Conservation (phyloP, 2,329 filamentous ascomycete genomes). For the Fusarium torulosum region DNA sequence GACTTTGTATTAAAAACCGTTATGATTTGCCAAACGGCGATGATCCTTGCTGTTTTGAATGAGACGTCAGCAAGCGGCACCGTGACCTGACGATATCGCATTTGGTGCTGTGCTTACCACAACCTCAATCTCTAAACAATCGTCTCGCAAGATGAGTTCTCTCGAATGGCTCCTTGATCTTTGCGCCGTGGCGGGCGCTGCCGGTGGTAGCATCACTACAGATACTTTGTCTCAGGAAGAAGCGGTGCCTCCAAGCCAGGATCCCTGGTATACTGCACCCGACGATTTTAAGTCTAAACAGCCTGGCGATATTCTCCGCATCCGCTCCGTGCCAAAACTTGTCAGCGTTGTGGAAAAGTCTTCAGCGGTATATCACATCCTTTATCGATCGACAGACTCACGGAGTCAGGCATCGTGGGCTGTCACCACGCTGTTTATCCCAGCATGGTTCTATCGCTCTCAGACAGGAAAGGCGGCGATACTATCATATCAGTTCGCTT, state of each 20-base stretch:
- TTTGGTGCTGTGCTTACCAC: not conserved
- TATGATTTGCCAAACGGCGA: not conserved
- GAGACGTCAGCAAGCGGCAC: constrained; percentile 6
- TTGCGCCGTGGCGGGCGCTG: not conserved
- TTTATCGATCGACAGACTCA: constrained; percentile 56
- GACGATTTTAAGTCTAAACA: constrained; percentile 8
- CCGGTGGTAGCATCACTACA: accelerated
- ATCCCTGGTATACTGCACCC: constrained; percentile 27
- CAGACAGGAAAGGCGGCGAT: constrained; percentile 18
- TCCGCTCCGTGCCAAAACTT: constrained; percentile 34
- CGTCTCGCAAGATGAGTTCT: not conserved
- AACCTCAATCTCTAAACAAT: accelerated
- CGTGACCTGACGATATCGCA: not conserved
- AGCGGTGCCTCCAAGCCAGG: constrained; percentile 15
- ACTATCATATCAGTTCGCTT: constrained; percentile 41
- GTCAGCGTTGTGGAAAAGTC: constrained; percentile 17
- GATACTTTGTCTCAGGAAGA: not conserved
- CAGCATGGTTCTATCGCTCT: constrained; percentile 20
- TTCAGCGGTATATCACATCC: constrained; percentile 50
- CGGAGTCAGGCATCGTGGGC: constrained; percentile 54
- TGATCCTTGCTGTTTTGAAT: not conserved
- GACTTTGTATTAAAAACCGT: too few species aligned
- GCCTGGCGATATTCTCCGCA: constrained; percentile 33
- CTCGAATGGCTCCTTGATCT: not conserved
- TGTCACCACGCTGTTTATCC: constrained; percentile 55